phyloP scores from a whole-genome alignment of 2,329 filamentous ascomycete genomes.

The Sphaerulina populicola region DNA sequence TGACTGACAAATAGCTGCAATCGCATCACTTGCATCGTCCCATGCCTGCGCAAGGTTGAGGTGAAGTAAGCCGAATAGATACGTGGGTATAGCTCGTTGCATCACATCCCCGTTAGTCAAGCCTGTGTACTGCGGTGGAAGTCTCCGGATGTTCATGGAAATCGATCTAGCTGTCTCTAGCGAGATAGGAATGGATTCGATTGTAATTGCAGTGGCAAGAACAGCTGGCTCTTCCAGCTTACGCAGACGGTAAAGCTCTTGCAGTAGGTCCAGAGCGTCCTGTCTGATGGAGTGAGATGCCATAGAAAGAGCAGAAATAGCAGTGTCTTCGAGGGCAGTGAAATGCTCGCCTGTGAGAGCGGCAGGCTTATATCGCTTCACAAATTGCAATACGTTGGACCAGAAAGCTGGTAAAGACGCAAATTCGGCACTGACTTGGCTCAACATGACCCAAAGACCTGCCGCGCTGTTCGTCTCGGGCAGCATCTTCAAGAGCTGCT shows the following conservation, averaged over 20 bases:
- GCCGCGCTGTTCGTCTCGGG: not conserved
- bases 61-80: conserved; percentile 82
- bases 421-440: conserved; percentile 13
- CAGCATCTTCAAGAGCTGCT: conserved; percentile 13
- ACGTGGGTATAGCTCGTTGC: conserved; percentile 64
- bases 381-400: conserved; percentile 22
- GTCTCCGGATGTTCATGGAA: conserved; percentile 75
- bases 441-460: conserved; percentile 20
- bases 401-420: conserved; percentile 23
- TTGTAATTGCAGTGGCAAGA: conserved; percentile 60
- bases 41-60: conserved; percentile 77
- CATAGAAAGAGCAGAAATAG: conserved; percentile 66
- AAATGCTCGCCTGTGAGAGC: conserved; percentile 38
- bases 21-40: conserved; percentile 69
- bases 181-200: conserved; percentile 70
- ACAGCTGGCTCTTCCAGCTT: conserved; percentile 45
- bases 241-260: conserved; percentile 47
- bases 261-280: conserved; percentile 63
- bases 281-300: conserved; percentile 67
- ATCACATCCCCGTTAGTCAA: conserved; percentile 56
- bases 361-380: conserved; percentile 13
- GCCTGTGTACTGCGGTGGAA: conserved; percentile 57
- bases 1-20: conserved; percentile 65
- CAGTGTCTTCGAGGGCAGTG: conserved; percentile 53
- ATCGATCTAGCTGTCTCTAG: conserved; percentile 68